These are phyloP conservation scores for Torulaspora delbrueckii DNA, from an alignment of 805 yeast species.

Conservation along the genomic window DNA sequence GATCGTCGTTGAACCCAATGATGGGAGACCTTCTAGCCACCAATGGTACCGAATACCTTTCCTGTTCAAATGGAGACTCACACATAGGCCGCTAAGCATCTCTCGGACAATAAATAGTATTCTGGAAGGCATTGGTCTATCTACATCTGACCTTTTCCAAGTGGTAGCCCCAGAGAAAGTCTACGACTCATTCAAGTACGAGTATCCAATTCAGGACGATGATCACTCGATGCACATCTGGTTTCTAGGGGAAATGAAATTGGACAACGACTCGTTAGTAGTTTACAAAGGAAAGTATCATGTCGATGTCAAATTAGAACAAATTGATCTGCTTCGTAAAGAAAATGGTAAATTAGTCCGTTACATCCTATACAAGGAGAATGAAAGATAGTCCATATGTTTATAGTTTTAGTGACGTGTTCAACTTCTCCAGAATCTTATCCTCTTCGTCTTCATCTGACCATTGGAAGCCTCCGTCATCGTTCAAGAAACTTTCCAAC, in stretches of 20 bases:
- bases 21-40: constrained; percentile 11
- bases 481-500: constrained; percentile 28
- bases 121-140: constrained; percentile 21
- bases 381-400: constrained; percentile 7
- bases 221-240: constrained; percentile 28
- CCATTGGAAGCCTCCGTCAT: constrained; percentile 27
- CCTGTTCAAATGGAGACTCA: constrained; percentile 26
- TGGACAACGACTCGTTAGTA: constrained; percentile 22
- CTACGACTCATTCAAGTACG: constrained; percentile 29
- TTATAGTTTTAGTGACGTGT: constrained; percentile 13
- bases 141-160: constrained; percentile 24
- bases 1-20: constrained; percentile 19
- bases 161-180: constrained; percentile 25
- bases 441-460: constrained; percentile 31
- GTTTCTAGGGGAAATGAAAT: constrained; percentile 30
- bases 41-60: constrained; percentile 27
- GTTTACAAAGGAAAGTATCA: constrained; percentile 33
- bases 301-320: constrained; percentile 29
- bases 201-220: constrained; percentile 25
- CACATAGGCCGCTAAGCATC: constrained; percentile 23
- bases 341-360: constrained; percentile 28
- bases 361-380: constrained; percentile 27
- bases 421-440: constrained; percentile 21
- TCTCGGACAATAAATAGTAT: constrained; percentile 14
- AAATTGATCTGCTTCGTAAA: constrained; percentile 28